Base-by-base conservation (phyloP, 1,284 basidiomycete species). In the Cutaneotrichosporon sp. region DNA sequence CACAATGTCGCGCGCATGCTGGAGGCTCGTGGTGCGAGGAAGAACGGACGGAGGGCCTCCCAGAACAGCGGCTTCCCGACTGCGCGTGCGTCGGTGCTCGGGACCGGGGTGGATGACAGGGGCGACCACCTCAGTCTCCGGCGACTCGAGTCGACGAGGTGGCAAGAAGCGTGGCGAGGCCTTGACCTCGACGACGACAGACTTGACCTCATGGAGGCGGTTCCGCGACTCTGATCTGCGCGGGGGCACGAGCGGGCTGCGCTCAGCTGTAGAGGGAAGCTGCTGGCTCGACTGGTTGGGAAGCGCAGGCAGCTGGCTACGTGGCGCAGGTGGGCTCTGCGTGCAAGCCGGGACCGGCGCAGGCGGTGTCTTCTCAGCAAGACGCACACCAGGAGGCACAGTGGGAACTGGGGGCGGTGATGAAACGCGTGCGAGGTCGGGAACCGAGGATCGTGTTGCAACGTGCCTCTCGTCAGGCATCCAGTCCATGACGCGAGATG, bases 401-500 rank as follows among this genome's bases (percentile, higher is more conserved):
- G 22, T 29, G 8, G 22, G 27, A n/a, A n/a, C 26, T 1, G 27
- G 33, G 3, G 22, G 46, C 22, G n/a, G 25, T 24, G 42, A 44
- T 14, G 42, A 17, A 5, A 44, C 29, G 29, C 39, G 39, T 17
- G 46, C 33, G 37, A 43, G 17, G 32, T 55, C 53, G 2, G 53
- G 53, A 19, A 55, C 53, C 2, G 43, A 46, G 2, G 53, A 44
- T 22, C 53, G 48, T 20, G 53, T 24, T 2, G 48, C 53, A 7
- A 55, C 49, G 5, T 51, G 38, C 2, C 53, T 48, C 26, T 51
- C 53, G 27, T 55, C 53, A 3, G 53, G 49, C 24, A n/a, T 41
- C 53, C 53, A 55, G 41, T 54, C 46, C 10, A 42, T 24, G 17
- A 38, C 19, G 22, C 47, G 41, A 14, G 22, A 19, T n/a, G 37